Evolutionary conservation across 495 filamentous ascomycete species (phyloP), one percentile per base, ranked within the genome.

Genomic region (Aspergillus homomorphus): DNA sequence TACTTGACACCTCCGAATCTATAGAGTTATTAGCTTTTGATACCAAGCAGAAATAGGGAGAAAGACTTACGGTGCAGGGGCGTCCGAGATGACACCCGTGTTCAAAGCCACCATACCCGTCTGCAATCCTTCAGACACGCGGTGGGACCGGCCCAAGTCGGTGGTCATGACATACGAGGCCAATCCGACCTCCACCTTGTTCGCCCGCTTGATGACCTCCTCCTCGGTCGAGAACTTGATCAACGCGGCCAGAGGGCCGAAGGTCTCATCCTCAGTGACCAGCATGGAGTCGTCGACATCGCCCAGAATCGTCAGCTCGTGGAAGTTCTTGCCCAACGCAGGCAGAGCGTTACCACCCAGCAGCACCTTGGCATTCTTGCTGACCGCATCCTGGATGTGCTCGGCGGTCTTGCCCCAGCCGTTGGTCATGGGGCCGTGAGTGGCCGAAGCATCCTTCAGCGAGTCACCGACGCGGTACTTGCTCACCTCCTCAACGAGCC

Each of bases 321-420:
- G 76, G 73, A 82, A 87, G 72, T 74, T 85, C 8, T 74, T 70
- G 80, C 68, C 57, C 70, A 65, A 51, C 68, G 73, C 26, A 59
- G 58, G 66, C 3, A 67, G 66, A 66, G 87, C 76, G 67, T 87
- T 81, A 4, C 92, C 92, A 28, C 91, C 91, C 8, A 78, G 85
- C 6, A 88, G 87, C 50, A 93, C 38, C 0, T 19, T 42, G 2
- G 45, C 85, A 5, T 84, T 82, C 44, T 79, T 68, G 33, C 66
- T 66, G 51, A 73, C 69, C 19, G 84, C 85, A 61, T 87, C 81
- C 24, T 76, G 69, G 41, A 85, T 73, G 52, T 85, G 78, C n/a
- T 64, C 67, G 3, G 68, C 61, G 2, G 76, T 77, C 61, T 85
- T 86, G 19, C 82, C 80, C 1, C 84, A 80, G 0, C 85, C 86